phyloP scores from a whole-genome alignment of 768 basidiomycete species.

The Naganishia friedmannii region DNA sequence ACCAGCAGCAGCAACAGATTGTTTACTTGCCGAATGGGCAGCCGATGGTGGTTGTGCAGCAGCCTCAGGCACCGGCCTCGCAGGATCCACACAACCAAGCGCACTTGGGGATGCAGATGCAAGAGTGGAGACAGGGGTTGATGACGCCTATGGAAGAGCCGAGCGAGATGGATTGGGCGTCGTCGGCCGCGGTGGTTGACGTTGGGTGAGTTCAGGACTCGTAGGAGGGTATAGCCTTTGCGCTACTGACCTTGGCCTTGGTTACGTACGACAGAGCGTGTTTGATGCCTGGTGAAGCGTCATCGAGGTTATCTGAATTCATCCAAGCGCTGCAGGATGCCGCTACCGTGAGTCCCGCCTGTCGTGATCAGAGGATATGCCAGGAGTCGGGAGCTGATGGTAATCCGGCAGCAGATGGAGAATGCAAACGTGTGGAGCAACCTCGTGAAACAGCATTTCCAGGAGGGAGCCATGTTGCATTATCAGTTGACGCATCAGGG shows the following conservation, averaged over 20 bases:
- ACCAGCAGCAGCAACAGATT: conserved; percentile 1
- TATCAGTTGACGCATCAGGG: conserved; percentile 18
- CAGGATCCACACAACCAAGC: conserved; percentile 1
- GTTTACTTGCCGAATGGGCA: conserved; percentile 13
- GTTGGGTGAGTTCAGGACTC: conserved; percentile 7
- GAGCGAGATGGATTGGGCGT: neutral
- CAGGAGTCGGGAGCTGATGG: neutral
- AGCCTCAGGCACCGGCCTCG: neutral
- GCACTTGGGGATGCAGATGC: neutral
- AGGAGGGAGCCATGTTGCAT: neutral
- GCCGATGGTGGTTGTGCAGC: conserved; percentile 3
- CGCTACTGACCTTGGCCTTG: too few species aligned
- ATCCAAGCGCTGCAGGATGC: conserved; percentile 6
- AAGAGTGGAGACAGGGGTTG: conserved; percentile 15
- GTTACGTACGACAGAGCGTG: neutral
- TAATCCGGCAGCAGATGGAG: neutral
- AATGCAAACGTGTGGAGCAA: neutral
- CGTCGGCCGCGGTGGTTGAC: neutral
- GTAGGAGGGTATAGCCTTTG: too few species aligned
- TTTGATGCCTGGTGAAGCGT: conserved; percentile 11
- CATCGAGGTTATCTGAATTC: neutral
- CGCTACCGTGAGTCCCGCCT: neutral
- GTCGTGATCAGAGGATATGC: neutral
- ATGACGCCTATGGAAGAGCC: neutral
- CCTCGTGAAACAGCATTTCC: neutral